Conservation (phyloP, 2,329 filamentous ascomycete species). For the Fusarium floridanum region DNA sequence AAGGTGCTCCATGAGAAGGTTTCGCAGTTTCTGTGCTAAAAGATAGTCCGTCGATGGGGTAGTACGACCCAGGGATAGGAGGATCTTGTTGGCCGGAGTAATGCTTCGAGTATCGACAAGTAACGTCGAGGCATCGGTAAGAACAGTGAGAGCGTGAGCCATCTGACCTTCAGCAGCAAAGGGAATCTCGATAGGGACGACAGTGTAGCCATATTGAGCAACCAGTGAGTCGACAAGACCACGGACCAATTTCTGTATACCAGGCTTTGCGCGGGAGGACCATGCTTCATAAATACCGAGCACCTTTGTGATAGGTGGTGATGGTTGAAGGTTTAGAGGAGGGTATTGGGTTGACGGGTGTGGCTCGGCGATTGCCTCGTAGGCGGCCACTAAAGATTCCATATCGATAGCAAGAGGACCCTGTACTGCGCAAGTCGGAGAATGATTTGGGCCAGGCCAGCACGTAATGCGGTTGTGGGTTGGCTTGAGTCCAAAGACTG, state of each 20-base stretch:
- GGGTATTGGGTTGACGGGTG: conserved; percentile 71
- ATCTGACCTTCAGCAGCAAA: conserved; percentile 73
- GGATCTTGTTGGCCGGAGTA: conserved; percentile 73
- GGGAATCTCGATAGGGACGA: conserved; percentile 70
- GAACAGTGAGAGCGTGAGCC: conserved; percentile 80
- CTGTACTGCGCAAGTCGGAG: conserved; percentile 72
- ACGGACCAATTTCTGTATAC: conserved; percentile 57
- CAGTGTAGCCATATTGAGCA: conserved; percentile 63
- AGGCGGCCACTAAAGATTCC: conserved; percentile 74
- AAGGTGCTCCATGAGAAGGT: conserved; percentile 78
- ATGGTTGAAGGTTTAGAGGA: conserved; percentile 45
- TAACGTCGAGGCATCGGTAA: conserved; percentile 69
- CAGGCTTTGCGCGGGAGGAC: conserved; percentile 64
- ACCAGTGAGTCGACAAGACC: conserved; percentile 66
- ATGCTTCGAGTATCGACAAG: conserved; percentile 63
- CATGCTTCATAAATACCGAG: conserved; percentile 76
- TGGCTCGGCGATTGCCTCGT: conserved; percentile 73
- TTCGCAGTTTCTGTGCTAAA: conserved; percentile 77
- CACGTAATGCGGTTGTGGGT: conserved; percentile 75
- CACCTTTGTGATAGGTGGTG: conserved; percentile 55
- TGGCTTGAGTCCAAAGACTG: conserved; percentile 80
- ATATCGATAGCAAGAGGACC: conserved; percentile 78
- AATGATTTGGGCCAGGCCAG: conserved; percentile 69
- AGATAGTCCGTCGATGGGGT: conserved; percentile 76
- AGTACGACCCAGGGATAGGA: conserved; percentile 73